Evolutionary conservation across 2,329 filamentous ascomycete species (phyloP), one percentile per base, ranked within the genome.

Genomic region (Talaromyces funiculosus): DNA sequence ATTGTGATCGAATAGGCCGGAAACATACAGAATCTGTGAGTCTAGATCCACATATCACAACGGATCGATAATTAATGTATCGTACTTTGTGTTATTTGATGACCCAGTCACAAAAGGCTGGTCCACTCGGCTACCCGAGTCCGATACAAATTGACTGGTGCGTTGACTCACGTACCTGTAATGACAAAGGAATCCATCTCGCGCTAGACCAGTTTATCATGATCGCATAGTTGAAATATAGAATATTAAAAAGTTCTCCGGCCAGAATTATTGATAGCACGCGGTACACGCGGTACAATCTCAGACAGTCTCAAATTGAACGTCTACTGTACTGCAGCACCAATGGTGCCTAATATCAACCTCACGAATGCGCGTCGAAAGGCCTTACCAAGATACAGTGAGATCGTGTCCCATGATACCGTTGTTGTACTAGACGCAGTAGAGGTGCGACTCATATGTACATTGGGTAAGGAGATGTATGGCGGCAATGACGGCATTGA

Each of bases 361-460:
- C 56, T 68, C 66, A 14, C 67, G 59, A 31, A 68, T 66, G 3
- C 66, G 61, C 20, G 49, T 63, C 16, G 66, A 55, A 68, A 68
- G 31, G 67, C 67, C 60, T 63, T 65, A 18, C 58, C 61, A 26
- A 68, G 63, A 47, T 69, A 69, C 2, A 67, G 56, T 5, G 60
- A 57, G 2, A 64, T 57, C 0, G 63, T 63, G 0, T 62, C 67
- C 68, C 64, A 69, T 5, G 64, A 66, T n/a, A 82, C 77, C 78
- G 82, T 80, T 3, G 77, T 75, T 3, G 77, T 75, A 16, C 82
- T 73, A 1, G 80, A 76, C 0, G 78, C 79, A 42, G 80, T 77
- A 3, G 78, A 76, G 3, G 47, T 18, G 1, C 35, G 31, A 6
- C 14, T 43, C 4, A 71, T 54, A 0, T 79, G 73, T 1, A 75